A percentile compares a stretch with the other conserved stretches of the same genome.
These are phyloP conservation scores for Coniferiporia sulphurascens DNA, from an alignment of 1,284 basidiomycete genomes.

Conservation along the genomic window DNA sequence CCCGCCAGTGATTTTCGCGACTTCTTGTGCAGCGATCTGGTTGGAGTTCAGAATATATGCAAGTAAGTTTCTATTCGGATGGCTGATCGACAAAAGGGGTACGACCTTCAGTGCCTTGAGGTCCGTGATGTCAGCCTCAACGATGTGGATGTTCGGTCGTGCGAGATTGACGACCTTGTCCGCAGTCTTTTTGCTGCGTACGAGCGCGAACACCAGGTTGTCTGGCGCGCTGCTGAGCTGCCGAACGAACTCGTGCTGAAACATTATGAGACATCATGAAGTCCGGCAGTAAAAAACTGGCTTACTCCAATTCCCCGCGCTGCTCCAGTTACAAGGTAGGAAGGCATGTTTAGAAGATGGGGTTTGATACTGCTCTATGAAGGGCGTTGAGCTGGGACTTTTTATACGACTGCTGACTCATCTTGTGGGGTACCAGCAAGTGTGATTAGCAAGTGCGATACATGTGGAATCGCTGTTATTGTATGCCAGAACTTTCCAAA, in stretches of 20 bases:
- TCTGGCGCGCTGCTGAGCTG: constrained; percentile 24
- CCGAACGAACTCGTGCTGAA: constrained; percentile 32
- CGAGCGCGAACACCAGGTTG: constrained; percentile 31
- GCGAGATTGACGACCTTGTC: constrained; percentile 21
- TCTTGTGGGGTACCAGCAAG: too few species aligned
- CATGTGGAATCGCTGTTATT: too few species aligned
- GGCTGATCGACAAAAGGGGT: neutral
- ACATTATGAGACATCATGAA: neutral
- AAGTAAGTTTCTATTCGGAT: neutral
- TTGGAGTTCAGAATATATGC: neutral
- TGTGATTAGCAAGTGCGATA: too few species aligned
- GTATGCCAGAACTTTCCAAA: too few species aligned
- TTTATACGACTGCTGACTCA: neutral
- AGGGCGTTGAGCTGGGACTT: neutral
- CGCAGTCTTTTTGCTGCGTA: constrained; percentile 26
- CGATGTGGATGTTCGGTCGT: constrained; percentile 26
- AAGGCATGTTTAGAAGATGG: constrained; percentile 22
- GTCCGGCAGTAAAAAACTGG: neutral
- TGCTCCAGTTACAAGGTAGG: constrained; percentile 29
- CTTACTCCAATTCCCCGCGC: constrained; percentile 30
- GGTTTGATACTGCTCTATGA: neutral
- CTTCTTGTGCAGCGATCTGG: constrained; percentile 22
- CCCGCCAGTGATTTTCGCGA: constrained; percentile 28
- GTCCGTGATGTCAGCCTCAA: constrained; percentile 32
- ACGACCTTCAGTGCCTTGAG: constrained; percentile 24